These are phyloP conservation scores for Blastomyces parvus DNA, from an alignment of 2,329 filamentous ascomycete species.

Conservation along the genomic window DNA sequence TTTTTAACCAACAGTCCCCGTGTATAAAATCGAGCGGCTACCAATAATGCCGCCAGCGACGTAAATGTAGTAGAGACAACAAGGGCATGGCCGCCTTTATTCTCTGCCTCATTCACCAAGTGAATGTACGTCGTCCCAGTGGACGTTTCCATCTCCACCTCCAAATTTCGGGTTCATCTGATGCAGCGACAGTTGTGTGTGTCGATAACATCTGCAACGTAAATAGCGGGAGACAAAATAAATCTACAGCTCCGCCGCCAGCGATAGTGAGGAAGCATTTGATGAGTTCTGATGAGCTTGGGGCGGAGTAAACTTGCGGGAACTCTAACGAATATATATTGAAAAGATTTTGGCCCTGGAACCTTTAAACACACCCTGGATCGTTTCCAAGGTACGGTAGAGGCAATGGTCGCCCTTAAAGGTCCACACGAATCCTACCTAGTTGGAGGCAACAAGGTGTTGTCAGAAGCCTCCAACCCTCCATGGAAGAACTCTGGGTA, in stretches of 20 bases:
- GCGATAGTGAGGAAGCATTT: not conserved
- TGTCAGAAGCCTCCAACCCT: too few species aligned
- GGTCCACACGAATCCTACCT: not conserved
- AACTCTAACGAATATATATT: not conserved
- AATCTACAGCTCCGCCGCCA: not conserved
- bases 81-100: not conserved
- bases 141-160: not conserved
- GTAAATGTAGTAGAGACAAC: conserved; percentile 20
- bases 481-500: not conserved
- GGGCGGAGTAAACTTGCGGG: not conserved
- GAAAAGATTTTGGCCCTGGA: not conserved
- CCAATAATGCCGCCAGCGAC: conserved; percentile 25
- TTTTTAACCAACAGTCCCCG: conserved; percentile 27
- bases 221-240: not conserved
- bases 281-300: not conserved
- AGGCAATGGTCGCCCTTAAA: not conserved
- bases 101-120: not conserved
- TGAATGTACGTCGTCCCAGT: not conserved
- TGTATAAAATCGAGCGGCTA: conserved; percentile 35
- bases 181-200: not conserved
- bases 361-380: not conserved
- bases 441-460: not conserved
- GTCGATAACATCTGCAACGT: not conserved
- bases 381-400: too few species aligned
- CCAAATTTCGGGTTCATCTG: not conserved